These are phyloP conservation scores for Babesia ovata DNA, from an alignment of 169 alveolate species.

Conservation along the genomic window DNA sequence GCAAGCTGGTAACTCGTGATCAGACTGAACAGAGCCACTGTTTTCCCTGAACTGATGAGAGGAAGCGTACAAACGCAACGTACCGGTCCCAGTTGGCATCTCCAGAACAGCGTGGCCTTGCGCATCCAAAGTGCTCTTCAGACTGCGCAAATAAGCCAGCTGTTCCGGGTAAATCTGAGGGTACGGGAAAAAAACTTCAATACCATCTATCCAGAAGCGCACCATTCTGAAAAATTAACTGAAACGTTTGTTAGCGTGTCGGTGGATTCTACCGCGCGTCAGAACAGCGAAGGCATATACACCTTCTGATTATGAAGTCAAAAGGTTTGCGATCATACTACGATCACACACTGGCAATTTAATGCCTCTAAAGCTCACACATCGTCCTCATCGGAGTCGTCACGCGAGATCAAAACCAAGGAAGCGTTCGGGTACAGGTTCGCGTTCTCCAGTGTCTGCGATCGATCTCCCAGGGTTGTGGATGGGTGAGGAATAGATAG, in stretches of 20 bases:
- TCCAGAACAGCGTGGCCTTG: constrained; percentile 96
- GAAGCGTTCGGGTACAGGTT: constrained; percentile 60
- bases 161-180: constrained; percentile 94
- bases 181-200: constrained; percentile 93
- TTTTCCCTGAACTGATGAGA: constrained; percentile 83
- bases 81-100: constrained; percentile 97
- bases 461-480: constrained; percentile 23
- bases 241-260: background rate
- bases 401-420: constrained; percentile 56
- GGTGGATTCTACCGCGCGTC: constrained; percentile 28
- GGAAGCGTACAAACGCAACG: background rate
- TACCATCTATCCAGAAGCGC: constrained; percentile 86
- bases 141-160: constrained; percentile 89
- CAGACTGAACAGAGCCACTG: constrained; percentile 93
- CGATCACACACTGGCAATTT: too few species aligned
- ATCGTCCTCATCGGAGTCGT: constrained; percentile 63
- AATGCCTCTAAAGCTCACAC: background rate
- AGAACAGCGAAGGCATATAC: background rate
- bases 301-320: too few species aligned
- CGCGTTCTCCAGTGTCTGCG: constrained; percentile 56
- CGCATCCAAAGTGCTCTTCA: constrained; percentile 87
- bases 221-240: constrained; percentile 70
- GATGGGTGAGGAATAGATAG: constrained; percentile 58
- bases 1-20: constrained; percentile 89
- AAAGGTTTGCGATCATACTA: too few species aligned